Evolutionary conservation across 148 eudicot genomes (phyloP), one percentile per base, ranked within the genome.

Genomic region (Selenicereus undatus): DNA sequence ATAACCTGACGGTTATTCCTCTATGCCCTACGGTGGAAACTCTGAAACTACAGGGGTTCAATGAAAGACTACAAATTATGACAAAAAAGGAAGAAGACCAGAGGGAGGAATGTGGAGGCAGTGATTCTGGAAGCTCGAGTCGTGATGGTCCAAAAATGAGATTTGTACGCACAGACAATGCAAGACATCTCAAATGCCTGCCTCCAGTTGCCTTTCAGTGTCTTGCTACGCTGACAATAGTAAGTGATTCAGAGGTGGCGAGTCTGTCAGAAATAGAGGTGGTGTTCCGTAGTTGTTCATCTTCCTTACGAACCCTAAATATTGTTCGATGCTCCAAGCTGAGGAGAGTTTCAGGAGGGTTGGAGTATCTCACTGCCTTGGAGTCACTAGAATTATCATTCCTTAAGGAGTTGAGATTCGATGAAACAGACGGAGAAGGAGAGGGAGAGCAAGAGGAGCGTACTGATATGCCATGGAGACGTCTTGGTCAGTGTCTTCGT

Each of bases 281-380:
- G 70, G 30, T 64, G 29, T n/a, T 64, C 27, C 43, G 26, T 17
- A 29, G 48, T 26, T 78, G 68, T 39, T 79, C 76, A 5, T 78
- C 78, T 21, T 78, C 87, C 32, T 50, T 82, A 9, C 64, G 42
- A 1, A 36, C 45, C 68, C 84, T n/a, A n/a, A n/a, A n/a, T n/a
- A n/a, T n/a, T n/a, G n/a, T n/a, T n/a, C n/a, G n/a, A n/a, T n/a
- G n/a, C n/a, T n/a, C n/a, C n/a, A n/a, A n/a, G n/a, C n/a, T n/a
- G 27, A 68, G 8, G 27, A 10, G 26, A 27, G 36, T 85, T 52
- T 74, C 56, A 26, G 76, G 76, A 69, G 74, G 64, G 32, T 45
- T 85, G 43, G 54, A 85, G 69, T 81, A 85, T 70, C 82, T 81
- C 54, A 78, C 73, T 27, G 64, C 76, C 3, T 56, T 85, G 78